Base-by-base conservation (phyloP, 1,139 yeast species). In the Trichomonascaceae sp. region DNA sequence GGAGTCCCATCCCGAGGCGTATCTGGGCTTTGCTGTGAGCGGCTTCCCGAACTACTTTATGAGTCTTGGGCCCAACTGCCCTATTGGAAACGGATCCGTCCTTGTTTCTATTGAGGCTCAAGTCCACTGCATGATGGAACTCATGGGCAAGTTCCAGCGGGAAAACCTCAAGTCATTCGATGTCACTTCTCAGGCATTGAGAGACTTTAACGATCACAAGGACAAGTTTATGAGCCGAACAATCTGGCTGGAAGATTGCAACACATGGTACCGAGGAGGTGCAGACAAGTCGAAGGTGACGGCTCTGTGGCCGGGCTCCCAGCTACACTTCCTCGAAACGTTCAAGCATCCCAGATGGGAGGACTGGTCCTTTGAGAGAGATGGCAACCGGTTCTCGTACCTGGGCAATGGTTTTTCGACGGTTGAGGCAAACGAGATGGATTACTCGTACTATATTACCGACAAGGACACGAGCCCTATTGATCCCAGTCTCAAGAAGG, bases 271-370 rank as follows among this genome's bases (percentile, higher is more conserved):
- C 34, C 44, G 43, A 17, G 45, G 40, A 5, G 46, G 45, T 4
- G 31, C 33, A 5, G 34, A 33, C n/a, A 42, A 38, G 4, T 50
- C 48, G 6, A 29, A 34, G 18, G 31, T 45, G 14, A 32, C 30
- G 13, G 41, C 43, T 15, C 33, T 43, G 26, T 48, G 50, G 49
- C 53, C 53, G 3, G 53, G 53, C 15, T 42, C 44, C 5, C 40
- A 37, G 11, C 23, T 37, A n/a, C 51, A 47, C 26, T 38, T 41
- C 8, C 31, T 41, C 5, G 32, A 30, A 11, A 40, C 39, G 6
- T 31, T 38, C 11, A 31, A 33, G 13, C 36, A 43, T 17, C 48
- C 50, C 13, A 34, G 53, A 27, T 48, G 49, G 45, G 53, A 48
- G 30, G 53, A 48, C 32, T 29, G 22, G 13, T 14, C 18, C 26